These are phyloP conservation scores for Litsea cubeba DNA, from an alignment of 164 flowering plant species.

Conservation along the genomic window DNA sequence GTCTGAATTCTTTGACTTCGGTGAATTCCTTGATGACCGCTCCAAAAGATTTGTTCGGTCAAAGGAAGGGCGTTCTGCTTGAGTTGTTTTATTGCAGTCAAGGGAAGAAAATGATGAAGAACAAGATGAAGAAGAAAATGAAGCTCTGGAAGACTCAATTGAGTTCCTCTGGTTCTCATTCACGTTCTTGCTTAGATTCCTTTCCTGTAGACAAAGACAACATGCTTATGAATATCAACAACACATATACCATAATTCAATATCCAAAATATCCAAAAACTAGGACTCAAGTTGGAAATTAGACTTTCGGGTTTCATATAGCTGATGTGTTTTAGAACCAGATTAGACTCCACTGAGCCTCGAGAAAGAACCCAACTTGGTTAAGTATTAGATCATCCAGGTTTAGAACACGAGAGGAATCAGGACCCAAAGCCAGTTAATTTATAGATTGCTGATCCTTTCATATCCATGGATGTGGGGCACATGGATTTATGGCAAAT, in stretches of 20 bases:
- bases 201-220: slow-evolving; percentile 49
- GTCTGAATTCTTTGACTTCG: slow-evolving; percentile 16
- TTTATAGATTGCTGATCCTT: too few species aligned
- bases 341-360: background rate
- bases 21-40: slow-evolving; percentile 44
- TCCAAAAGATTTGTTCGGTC: slow-evolving; percentile 47
- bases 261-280: background rate
- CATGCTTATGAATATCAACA: slow-evolving; percentile 3
- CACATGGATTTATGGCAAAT: too few species aligned
- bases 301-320: background rate
- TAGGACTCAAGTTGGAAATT: background rate
- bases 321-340: background rate
- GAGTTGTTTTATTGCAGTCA: slow-evolving; percentile 47
- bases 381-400: too few species aligned
- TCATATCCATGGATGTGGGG: too few species aligned
- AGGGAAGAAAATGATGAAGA: slow-evolving; percentile 76
- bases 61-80: slow-evolving; percentile 43
- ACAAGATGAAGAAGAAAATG: slow-evolving; percentile 81
- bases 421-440: too few species aligned
- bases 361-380: background rate
- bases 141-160: slow-evolving; percentile 68
- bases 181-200: slow-evolving; percentile 24
- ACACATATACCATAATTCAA: background rate
- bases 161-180: slow-evolving; percentile 59
- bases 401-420: too few species aligned